Evolutionary conservation across 345 rosid species (phyloP).

Genomic region (Populus nigra): DNA sequence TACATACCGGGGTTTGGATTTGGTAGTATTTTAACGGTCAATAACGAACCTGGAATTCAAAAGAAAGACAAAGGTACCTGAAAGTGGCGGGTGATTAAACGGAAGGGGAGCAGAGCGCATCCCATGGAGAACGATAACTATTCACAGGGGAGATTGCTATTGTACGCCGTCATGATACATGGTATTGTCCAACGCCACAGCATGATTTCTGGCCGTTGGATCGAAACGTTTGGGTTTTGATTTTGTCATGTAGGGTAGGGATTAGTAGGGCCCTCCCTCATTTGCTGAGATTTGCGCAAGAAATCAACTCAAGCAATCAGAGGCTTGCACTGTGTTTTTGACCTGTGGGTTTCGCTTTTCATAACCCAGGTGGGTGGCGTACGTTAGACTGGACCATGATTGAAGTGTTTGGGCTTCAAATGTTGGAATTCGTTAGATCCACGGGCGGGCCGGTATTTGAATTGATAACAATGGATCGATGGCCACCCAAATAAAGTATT

Average conservation of each 20-base stretch:
- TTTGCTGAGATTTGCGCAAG: not conserved
- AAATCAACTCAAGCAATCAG: not conserved
- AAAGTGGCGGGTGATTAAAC: slow-evolving; percentile 30
- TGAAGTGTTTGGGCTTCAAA: not conserved
- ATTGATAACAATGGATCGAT: not conserved
- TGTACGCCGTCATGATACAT: slow-evolving; percentile 19
- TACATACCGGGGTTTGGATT: not conserved
- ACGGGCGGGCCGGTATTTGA: not conserved
- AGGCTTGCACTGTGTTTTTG: not conserved
- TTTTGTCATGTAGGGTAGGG: not conserved
- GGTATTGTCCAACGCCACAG: slow-evolving; percentile 18
- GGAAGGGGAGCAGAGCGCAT: slow-evolving; percentile 40
- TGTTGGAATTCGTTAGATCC: not conserved
- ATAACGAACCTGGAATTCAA: slow-evolving; percentile 21
- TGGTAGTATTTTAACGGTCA: slow-evolving; percentile 19
- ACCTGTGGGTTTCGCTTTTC: not conserved
- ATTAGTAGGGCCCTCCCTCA: not conserved
- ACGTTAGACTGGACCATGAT: not conserved
- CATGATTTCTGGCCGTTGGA: slow-evolving; percentile 22
- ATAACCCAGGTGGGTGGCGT: not conserved
- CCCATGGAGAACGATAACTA: slow-evolving; percentile 22
- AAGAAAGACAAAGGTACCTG: not conserved
- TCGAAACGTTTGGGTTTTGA: not conserved
- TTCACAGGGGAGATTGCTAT: slow-evolving; percentile 26
- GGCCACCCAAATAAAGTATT: not conserved